phyloP scores from a whole-genome alignment of 805 yeast species.

The Candida ulmi region DNA sequence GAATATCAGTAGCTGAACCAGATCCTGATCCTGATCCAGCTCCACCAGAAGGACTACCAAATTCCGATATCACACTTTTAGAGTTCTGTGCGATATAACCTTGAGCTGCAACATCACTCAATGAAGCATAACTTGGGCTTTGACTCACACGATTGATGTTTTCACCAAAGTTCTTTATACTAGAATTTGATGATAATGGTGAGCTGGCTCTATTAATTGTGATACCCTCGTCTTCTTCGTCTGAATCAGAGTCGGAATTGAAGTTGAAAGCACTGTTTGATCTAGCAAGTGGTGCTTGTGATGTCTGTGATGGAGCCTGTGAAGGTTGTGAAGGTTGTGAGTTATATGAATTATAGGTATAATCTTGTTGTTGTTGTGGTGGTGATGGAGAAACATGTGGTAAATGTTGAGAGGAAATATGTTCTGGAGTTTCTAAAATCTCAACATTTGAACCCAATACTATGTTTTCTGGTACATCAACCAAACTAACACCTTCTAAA shows the following conservation, averaged over 20 bases:
- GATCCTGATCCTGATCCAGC: no score
- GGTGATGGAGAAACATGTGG: background rate
- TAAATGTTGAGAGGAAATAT: background rate
- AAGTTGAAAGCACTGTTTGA: slow-evolving; percentile 3
- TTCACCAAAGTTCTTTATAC: slow-evolving; percentile 1
- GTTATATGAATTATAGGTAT: background rate
- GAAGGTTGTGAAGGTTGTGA: no score
- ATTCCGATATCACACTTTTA: slow-evolving; percentile 4
- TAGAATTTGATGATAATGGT: slow-evolving; percentile 3
- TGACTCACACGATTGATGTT: slow-evolving; percentile 15
- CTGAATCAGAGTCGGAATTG: slow-evolving; percentile 25
- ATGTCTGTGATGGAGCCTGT: no score
- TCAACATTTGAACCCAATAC: slow-evolving; percentile 22
- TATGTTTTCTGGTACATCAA: slow-evolving; percentile 25
- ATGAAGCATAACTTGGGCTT: slow-evolving; percentile 37
- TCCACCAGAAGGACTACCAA: background rate
- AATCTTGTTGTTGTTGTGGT: no score
- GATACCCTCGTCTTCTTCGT: background rate
- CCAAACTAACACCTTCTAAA: slow-evolving; percentile 22
- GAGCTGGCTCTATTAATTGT: background rate
- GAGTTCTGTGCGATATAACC: slow-evolving; percentile 26
- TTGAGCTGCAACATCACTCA: slow-evolving; percentile 46
- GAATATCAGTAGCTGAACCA: slow-evolving; percentile 4
- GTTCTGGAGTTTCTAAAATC: slow-evolving; percentile 9
- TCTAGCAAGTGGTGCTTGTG: background rate